Evolutionary conservation across 2,329 filamentous ascomycete genomes (phyloP), one percentile per base, ranked within the genome.

Genomic region (Curvularia spicifera): DNA sequence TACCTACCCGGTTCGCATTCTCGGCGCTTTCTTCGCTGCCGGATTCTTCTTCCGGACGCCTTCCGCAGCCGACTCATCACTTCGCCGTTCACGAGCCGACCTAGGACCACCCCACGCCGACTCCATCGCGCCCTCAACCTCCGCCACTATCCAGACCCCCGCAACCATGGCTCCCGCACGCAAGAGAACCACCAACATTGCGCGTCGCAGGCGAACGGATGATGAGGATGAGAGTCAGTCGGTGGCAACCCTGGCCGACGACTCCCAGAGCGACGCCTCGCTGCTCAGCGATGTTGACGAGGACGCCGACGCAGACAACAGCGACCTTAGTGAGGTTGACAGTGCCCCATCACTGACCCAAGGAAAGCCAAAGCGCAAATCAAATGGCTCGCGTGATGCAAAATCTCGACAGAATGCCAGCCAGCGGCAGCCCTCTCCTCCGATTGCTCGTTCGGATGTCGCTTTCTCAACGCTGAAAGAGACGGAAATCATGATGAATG

Each of bases 191-290:
- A 72, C 66, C 63, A 67, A 71, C 63, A 65, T 78, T 55, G 70
- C 73, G 58, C 74, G 75, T 61, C 76, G 76, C 62, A 62, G 77
- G 66, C 70, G 76, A 51, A 69, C 76, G 44, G 76, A 78, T 51
- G 77, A 78, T 47, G 76, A 79, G 50, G 74, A 72, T 54, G 74
- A 78, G 60, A 74, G 68, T 57, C 63, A 62, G 51, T 76, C 74
- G 31, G 72, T 84, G 59, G 79, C 79, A 51, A 83, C 79, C 53
- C 65, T 84, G 56, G 83, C 84, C 50, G 85, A 87, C 65, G 86
- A 88, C 71, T 88, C 86, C 40, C 78, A 87, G 76, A 89, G 85
- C 73, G 87, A 88, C 72, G 82, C 80, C 37, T 88, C 86, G 12
- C 76, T 81, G 22, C 79, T 82, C 61, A 87, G 81, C 66, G 83